A percentile compares a stretch with the other conserved stretches of the same genome.
phyloP scores from a whole-genome alignment of 768 basidiomycete species.

The Phanerochaete carnosa region DNA sequence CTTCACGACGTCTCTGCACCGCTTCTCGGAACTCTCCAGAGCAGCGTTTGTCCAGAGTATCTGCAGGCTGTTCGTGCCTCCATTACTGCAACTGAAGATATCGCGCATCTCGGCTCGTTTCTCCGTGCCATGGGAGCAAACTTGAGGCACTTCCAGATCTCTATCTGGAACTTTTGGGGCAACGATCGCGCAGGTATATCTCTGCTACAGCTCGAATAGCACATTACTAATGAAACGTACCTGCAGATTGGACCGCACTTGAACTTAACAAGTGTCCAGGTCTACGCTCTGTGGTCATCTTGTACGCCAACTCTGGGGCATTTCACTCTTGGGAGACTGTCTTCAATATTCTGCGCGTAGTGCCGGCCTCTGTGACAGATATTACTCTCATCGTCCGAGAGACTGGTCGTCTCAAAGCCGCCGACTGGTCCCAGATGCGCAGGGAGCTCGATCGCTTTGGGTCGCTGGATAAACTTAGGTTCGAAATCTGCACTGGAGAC shows the following conservation, averaged over 20 bases:
- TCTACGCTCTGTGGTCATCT: constrained; percentile 2
- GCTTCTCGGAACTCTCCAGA: not conserved
- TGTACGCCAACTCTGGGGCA: constrained; percentile 12
- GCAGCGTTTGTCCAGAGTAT: not conserved
- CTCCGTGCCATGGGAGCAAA: not conserved
- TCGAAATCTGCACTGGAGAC: constrained; percentile 7
- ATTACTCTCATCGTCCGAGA: constrained; percentile 11
- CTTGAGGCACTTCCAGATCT: constrained; percentile 7
- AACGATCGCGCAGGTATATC: constrained; percentile 7
- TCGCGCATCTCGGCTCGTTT: constrained; percentile 2
- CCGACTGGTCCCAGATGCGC: constrained; percentile 6
- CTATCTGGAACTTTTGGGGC: constrained; percentile 13
- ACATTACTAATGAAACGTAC: not conserved
- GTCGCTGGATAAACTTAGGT: not conserved
- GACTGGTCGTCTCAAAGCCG: constrained; percentile 1
- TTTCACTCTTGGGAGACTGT: constrained; percentile 11
- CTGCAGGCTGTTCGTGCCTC: constrained; percentile 6
- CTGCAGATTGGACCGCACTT: constrained; percentile 7
- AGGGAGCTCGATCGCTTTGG: not conserved
- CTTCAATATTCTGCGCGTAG: constrained; percentile 3
- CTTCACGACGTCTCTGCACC: constrained; percentile 6
- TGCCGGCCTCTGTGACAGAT: not conserved
- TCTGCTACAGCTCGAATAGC: not conserved
- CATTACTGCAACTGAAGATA: constrained; percentile 6
- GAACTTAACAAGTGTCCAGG: not conserved